Evolutionary conservation across 257 asterid species (phyloP).

Genomic region (Catharanthus roseus): DNA sequence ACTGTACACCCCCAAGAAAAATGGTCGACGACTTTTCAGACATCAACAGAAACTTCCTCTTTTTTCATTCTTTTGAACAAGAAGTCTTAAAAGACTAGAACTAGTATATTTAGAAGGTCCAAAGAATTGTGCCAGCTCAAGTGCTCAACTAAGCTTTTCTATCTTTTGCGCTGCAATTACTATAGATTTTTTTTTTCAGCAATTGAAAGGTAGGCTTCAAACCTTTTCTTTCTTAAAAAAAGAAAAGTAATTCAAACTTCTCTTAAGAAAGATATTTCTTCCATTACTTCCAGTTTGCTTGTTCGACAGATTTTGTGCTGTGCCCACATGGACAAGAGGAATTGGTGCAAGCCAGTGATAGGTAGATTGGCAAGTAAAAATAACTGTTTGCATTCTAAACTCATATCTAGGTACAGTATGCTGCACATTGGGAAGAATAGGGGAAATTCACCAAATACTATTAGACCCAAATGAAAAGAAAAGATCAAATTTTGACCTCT

Average conservation of each 20-base stretch:
- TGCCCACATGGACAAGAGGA: too few species aligned
- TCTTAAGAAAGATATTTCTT: neutral
- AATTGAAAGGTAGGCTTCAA: too few species aligned
- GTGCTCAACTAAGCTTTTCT: neutral
- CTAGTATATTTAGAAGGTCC: neutral
- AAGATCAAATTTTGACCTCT: neutral
- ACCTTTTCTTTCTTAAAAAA: too few species aligned
- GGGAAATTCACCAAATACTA: neutral
- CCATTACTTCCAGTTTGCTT: neutral
- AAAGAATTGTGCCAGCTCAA: neutral
- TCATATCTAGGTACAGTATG: neutral
- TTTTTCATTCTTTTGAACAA: neutral
- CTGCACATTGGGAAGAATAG: neutral
- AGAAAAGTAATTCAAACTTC: neutral
- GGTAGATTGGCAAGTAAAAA: neutral
- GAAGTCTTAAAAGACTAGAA: neutral
- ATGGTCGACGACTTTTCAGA: neutral
- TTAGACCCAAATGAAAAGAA: neutral
- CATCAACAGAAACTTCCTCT: neutral
- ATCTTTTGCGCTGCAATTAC: neutral
- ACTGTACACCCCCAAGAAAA: neutral
- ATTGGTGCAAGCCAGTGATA: neutral
- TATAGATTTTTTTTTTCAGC: too few species aligned
- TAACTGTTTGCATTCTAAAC: neutral
- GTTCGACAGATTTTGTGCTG: too few species aligned